Evolutionary conservation across 768 basidiomycete species (phyloP).

Genomic region (Clitopilus hobsonii): DNA sequence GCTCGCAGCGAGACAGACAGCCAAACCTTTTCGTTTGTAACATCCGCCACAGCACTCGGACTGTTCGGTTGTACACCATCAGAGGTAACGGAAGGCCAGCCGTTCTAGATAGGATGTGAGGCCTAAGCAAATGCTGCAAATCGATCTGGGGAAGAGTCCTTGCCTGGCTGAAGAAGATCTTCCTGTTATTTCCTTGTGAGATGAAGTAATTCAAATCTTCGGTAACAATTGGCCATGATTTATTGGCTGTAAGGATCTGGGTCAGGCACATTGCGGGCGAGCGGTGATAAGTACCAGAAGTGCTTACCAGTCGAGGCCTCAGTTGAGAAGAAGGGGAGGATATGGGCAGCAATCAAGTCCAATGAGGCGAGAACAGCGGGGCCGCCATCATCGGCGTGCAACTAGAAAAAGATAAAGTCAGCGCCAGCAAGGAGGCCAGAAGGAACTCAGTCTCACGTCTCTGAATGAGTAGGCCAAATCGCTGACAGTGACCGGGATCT

Average conservation of each 20-base stretch:
- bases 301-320: slow-evolving; percentile 52
- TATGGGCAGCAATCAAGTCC: slow-evolving; percentile 64
- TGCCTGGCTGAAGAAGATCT: slow-evolving; percentile 72
- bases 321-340: slow-evolving; percentile 64
- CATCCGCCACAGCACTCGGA: slow-evolving; percentile 50
- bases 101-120: slow-evolving; percentile 44
- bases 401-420: slow-evolving; percentile 6
- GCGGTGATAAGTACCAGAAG: background rate
- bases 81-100: slow-evolving; percentile 71
- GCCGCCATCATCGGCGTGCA: slow-evolving; percentile 45
- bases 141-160: slow-evolving; percentile 5
- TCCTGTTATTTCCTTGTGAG: slow-evolving; percentile 59
- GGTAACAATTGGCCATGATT: slow-evolving; percentile 59
- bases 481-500: slow-evolving; percentile 68
- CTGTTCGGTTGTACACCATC: slow-evolving; percentile 62
- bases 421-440: background rate
- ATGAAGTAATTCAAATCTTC: slow-evolving; percentile 66
- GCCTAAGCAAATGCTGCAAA: background rate
- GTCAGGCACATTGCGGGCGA: background rate
- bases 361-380: slow-evolving; percentile 52
- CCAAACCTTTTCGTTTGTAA: slow-evolving; percentile 58
- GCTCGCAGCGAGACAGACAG: background rate
- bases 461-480: slow-evolving; percentile 61
- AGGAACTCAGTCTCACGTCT: slow-evolving; percentile 19
- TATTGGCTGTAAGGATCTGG: slow-evolving; percentile 31